Evolutionary conservation across 441 rosid genomes (phyloP).

Genomic region (Pelargonium cotyledonis): DNA sequence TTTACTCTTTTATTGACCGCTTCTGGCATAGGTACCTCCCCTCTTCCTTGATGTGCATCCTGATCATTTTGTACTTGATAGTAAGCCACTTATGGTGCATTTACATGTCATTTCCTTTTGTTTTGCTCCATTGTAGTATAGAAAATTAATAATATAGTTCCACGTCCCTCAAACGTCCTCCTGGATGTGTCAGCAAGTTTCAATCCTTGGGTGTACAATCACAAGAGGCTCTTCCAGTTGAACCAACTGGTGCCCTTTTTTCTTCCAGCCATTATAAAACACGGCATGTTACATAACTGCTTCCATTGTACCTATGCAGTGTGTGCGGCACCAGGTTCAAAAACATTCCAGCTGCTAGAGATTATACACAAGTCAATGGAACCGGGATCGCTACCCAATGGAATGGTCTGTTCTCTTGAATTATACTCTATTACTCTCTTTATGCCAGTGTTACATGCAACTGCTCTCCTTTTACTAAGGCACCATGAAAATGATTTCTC

Average conservation of each 20-base stretch:
- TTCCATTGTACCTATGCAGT: conserved; percentile 38
- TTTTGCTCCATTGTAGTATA: not conserved
- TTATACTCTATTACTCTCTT: not conserved
- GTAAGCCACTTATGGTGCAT: conserved; percentile 43
- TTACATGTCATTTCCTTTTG: conserved; percentile 1
- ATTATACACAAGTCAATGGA: conserved; percentile 62
- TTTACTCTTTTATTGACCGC: conserved; percentile 15
- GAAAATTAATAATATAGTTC: not conserved
- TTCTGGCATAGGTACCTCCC: conserved; percentile 72
- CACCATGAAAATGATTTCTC: conserved; percentile 15
- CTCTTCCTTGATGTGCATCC: conserved; percentile 81
- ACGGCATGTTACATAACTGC: not conserved
- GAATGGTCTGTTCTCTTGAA: conserved; percentile 45
- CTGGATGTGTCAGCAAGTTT: not conserved
- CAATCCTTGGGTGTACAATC: not conserved
- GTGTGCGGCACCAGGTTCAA: conserved; percentile 99
- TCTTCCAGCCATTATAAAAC: not conserved
- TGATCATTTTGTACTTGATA: conserved; percentile 77
- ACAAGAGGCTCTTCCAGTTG: not conserved
- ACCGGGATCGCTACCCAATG: conserved; percentile 62
- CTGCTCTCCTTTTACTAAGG: conserved; percentile 14
- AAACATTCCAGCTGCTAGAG: conserved; percentile 94
- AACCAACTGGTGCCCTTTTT: not conserved
- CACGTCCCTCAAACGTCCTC: not conserved
- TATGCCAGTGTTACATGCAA: conserved; percentile 2